Evolutionary conservation across 768 basidiomycete genomes (phyloP), one percentile per base, ranked within the genome.

Genomic region (Amanita fuliginea): DNA sequence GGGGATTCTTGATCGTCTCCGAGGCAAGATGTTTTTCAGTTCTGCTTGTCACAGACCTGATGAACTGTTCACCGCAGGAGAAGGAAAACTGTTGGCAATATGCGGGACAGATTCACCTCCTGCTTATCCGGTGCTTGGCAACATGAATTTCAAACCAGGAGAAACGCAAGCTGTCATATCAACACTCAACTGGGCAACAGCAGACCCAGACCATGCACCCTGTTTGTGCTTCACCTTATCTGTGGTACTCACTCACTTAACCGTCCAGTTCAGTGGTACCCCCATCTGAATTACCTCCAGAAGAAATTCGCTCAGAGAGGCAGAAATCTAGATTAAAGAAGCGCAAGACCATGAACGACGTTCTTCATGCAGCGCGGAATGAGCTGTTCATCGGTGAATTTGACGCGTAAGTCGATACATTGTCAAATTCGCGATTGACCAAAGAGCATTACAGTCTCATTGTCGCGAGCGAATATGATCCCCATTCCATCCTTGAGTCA

Each of bases 31-130:
- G 4, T 19, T 13, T n/a, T 11, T 30, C 41, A 24, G 37, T 21
- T 41, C 40, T 9, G 42, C 22, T 35, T 44, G 13, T 51, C 22
- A 37, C 43, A 14, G 14, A 8, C n/a, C 39, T 49, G n/a, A 49
- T 42, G n/a, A 16, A 3, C 16, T 28, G 24, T 45, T 36, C 14
- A 5, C 42, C 18, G 14, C 55, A 91, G 92, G 88, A 22, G 67
- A 80, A 57, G 96, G 95, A 16, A 76, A 79, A 45, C 67, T 98
- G 8, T 70, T 97, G 54, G 80, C 86, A 1, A 81, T 99, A 54
- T 88, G 84, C 55, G 89, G 94, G 54, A 78, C 83, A 28, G 95
- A 97, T 57, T 90, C 87, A 10, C 93, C 95, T 4, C 95, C 96
- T 6, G 85, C 91, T 36, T 95, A 90, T 63, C 86, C 88, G 10